Evolutionary conservation across 495 filamentous ascomycete genomes (phyloP), one percentile per base, ranked within the genome.

Genomic region (Hypoxylon intermedium): DNA sequence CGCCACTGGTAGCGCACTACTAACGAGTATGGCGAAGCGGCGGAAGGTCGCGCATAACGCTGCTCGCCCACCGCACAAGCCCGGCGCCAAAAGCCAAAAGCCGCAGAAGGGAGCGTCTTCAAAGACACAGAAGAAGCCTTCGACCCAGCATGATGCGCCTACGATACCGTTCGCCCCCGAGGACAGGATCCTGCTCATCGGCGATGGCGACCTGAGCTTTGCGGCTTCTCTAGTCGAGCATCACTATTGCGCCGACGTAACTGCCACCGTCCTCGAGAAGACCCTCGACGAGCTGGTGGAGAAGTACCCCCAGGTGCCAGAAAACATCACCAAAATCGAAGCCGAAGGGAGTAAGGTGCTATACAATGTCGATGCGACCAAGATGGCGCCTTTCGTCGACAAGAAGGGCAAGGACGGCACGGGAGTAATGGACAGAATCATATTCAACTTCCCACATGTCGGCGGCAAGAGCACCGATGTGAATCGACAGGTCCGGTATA

Each of bases 361-460:
- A n/a, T 90, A 87, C 78, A 78, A 77, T 11, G 72, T 94, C 53
- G 91, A 96, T 71, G 91, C 89, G 2, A 84, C 81, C 43, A 91
- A 87, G 69, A 83, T 92, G 60, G 80, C 80, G 15, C 71, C 75
- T 3, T 80, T 76, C 54, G 68, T 66, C 31, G 56, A 60, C 59
- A 74, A 73, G 23, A 56, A 58, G 1, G 69, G 36, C 73, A 74
- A 11, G 67, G 53, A 74, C 65, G 58, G 63, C 58, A 16, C 57
- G 7, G 83, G 79, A 9, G 75, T 73, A 2, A 93, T 87, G 77
- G 88, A 96, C 70, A 76, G 83, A 30, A 86, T 97, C 44, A 82
- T 91, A 42, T 98, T 97, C 82, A 96, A 97, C 77, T 98, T 98
- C 74, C 94, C 94, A 41, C 94, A 98, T 74, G 88, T 96, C 1